Evolutionary conservation across 2,329 filamentous ascomycete species (phyloP).

Genomic region (Lithohypha guttulata): DNA sequence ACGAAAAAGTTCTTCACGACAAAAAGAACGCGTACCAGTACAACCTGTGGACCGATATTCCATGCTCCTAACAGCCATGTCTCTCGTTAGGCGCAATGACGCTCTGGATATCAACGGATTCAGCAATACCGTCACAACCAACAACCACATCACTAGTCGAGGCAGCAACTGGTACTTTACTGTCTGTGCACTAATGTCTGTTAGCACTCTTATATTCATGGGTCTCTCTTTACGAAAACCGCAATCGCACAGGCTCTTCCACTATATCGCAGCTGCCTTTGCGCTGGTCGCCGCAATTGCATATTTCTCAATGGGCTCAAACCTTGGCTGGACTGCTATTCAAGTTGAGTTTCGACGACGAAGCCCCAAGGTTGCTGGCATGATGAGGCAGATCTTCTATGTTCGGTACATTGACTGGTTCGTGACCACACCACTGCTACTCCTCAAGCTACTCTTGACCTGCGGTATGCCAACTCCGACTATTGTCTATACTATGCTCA

Average conservation of each 20-base stretch:
- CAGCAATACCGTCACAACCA: constrained; percentile 21
- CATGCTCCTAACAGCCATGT: background rate
- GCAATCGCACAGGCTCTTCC: constrained; percentile 17
- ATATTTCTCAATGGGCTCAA: constrained; percentile 58
- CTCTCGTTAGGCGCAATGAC: constrained; percentile 14
- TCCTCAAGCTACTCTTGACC: constrained; percentile 53
- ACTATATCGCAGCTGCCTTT: constrained; percentile 21
- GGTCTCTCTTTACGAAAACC: constrained; percentile 18
- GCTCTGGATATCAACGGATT: constrained; percentile 20
- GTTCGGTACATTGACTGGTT: constrained; percentile 56
- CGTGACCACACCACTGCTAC: constrained; percentile 53
- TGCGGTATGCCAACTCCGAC: constrained; percentile 55
- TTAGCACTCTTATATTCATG: constrained; percentile 16
- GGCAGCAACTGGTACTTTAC: constrained; percentile 22
- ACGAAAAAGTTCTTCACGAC: too few species aligned
- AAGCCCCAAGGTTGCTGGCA: constrained; percentile 36
- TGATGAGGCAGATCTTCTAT: constrained; percentile 54
- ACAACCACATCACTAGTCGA: constrained; percentile 22
- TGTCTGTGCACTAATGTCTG: constrained; percentile 16
- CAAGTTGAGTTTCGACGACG: constrained; percentile 47
- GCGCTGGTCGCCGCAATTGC: constrained; percentile 37
- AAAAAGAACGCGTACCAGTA: too few species aligned
- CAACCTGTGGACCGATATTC: background rate
- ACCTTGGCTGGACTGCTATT: constrained; percentile 53
- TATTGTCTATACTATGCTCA: constrained; percentile 50